Evolutionary conservation across 2,329 filamentous ascomycete genomes (phyloP), one percentile per base, ranked within the genome.

Genomic region (Macrophomina pseudophaseolina): DNA sequence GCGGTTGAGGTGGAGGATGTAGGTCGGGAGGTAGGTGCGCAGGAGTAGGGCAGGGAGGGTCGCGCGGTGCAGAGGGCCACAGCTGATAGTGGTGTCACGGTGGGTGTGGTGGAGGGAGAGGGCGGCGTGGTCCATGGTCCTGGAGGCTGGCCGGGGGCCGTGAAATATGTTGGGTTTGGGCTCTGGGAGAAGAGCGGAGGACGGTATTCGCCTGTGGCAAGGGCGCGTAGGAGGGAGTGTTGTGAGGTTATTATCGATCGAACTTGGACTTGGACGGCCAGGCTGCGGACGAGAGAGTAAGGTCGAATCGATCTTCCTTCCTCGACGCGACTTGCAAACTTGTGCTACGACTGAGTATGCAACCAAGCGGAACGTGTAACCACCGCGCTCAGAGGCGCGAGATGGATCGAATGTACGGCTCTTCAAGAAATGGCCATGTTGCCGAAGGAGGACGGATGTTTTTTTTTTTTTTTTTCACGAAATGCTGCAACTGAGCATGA

Each of bases 21-120:
- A 32, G 49, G 51, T 53, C 16, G 63, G 63, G 3, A 65, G 53
- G 32, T 65, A 65, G n/a, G 64, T 32, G 42, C 53, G 64, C 9
- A 65, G 5, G 12, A 48, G 32, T 42, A 40, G 52, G 16, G 53
- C 53, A 42, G 53, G 18, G 33, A 65, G 11, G n/a, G 53, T 46
- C 23, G 53, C 64, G 64, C 44, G 53, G 40, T 33, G 40, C 5
- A 32, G 23, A 23, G 40, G n/a, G 35, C 52, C 44, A 23, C 52
- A 51, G 30, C 46, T 52, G 42, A 65, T 6, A 30, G 33, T 30
- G 28, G 51, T 48, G 12, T 65, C 52, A 52, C 64, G 64, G 44
- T 40, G 64, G 9, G 53, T 9, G 42, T 65, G 52, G 42, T 58
- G 52, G 42, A 49, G 64, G 42, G 12, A 28, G 44, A 63, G 59